A percentile compares a stretch with the other conserved stretches of the same genome.
Evolutionary conservation across 352 stramenopile genomes (phyloP).

Genomic region (Phytopythium kandeliae): DNA sequence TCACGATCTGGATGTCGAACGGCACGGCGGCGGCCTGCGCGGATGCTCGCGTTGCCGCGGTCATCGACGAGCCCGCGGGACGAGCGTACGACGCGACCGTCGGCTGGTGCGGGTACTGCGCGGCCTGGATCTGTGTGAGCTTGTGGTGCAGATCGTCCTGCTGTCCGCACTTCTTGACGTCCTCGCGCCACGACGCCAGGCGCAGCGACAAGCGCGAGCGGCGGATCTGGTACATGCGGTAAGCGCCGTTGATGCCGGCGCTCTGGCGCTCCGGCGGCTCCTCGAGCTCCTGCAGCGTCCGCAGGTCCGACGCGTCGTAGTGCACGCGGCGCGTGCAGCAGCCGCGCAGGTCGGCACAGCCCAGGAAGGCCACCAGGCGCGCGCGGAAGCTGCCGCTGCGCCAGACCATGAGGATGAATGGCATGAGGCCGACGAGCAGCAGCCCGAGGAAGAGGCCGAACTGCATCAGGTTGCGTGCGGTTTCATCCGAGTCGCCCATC

Average conservation of each 20-base stretch:
- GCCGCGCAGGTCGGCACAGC: conserved; percentile 25
- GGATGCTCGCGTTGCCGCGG: conserved; percentile 3
- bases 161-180: conserved; percentile 35
- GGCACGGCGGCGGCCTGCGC: conserved; percentile 18
- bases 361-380: conserved; percentile 27
- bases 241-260: conserved; percentile 48
- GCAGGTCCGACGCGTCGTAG: conserved; percentile 52
- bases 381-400: conserved; percentile 29
- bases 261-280: conserved; percentile 24
- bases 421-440: conserved; percentile 29
- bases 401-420: conserved; percentile 46
- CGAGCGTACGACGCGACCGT: neutral
- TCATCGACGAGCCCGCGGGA: neutral
- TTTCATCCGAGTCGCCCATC: conserved; percentile 19
- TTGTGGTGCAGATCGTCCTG: conserved; percentile 44
- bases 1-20: conserved; percentile 38
- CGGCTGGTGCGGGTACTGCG: conserved; percentile 15
- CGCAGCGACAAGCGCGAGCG: conserved; percentile 42
- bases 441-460: conserved; percentile 42
- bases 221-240: conserved; percentile 46
- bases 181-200: conserved; percentile 57
- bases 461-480: conserved; percentile 32
- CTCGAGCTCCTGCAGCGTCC: conserved; percentile 48
- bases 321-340: conserved; percentile 24
- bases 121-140: conserved; percentile 40